Percentiles rank a stretch among this genome's conserved stretches.
phyloP scores from a whole-genome alignment of 2,329 filamentous ascomycete species.

The Aspergillus arachidicola region DNA sequence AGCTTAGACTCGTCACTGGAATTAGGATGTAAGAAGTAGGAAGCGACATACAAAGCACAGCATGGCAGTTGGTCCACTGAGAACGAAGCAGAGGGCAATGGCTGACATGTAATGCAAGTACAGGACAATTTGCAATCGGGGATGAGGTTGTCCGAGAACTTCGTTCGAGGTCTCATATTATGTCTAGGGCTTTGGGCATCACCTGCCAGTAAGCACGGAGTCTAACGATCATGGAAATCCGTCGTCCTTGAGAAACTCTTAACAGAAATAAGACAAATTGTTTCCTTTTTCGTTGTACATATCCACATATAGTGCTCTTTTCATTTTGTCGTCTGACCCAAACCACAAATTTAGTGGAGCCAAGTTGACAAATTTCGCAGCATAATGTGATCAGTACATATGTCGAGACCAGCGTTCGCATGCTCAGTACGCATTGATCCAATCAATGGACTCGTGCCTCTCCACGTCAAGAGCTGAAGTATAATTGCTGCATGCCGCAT shows the following conservation, averaged over 20 bases:
- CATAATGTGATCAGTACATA: neutral
- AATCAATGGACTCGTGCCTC: neutral
- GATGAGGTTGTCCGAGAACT: neutral
- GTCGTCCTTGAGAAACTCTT: too few relatives aligned
- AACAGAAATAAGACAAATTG: neutral
- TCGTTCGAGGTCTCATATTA: neutral
- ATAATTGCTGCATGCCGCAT: neutral
- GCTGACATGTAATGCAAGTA: neutral
- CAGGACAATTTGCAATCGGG: neutral
- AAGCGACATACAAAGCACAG: neutral
- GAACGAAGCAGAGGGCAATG: neutral
- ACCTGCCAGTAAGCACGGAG: neutral
- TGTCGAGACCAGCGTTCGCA: neutral
- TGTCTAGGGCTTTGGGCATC: neutral
- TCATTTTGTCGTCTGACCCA: neutral
- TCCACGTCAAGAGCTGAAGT: neutral
- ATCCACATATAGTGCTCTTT: neutral
- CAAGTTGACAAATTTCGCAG: neutral
- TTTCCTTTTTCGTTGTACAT: neutral
- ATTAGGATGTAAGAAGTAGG: neutral
- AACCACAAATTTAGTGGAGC: too few relatives aligned
- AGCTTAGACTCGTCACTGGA: neutral
- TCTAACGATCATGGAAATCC: neutral
- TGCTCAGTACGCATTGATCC: neutral
- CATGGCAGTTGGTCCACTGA: neutral